These are phyloP conservation scores for Phytophthora brassicae DNA, from an alignment of 352 stramenopile species.

Conservation along the genomic window DNA sequence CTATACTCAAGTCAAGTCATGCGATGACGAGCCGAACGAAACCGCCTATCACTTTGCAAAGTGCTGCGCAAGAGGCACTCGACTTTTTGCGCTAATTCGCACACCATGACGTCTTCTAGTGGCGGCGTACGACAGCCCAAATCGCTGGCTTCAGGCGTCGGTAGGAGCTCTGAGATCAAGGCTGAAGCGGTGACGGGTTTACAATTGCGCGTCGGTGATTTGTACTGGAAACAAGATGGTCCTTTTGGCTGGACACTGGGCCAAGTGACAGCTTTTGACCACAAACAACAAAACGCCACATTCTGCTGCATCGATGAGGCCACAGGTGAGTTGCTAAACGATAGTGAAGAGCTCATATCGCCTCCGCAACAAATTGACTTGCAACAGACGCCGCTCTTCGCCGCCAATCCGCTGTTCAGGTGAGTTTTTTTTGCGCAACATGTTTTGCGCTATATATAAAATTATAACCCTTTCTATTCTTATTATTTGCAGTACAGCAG, in stretches of 20 bases:
- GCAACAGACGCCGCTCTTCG: conserved; percentile 49
- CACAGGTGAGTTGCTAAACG: conserved; percentile 49
- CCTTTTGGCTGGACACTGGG: conserved; percentile 64
- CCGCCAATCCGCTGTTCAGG: conserved; percentile 73
- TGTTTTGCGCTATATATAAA: background rate
- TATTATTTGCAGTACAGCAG: conserved; percentile 41
- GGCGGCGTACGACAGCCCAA: conserved; percentile 15
- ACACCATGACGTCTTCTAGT: conserved; percentile 20
- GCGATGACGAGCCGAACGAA: conserved; percentile 12
- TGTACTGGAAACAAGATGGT: conserved; percentile 83
- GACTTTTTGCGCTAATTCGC: background rate
- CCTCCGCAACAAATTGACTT: conserved; percentile 49
- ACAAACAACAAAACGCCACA: conserved; percentile 31
- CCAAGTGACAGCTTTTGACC: conserved; percentile 60
- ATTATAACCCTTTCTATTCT: background rate
- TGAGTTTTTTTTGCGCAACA: conserved; percentile 2
- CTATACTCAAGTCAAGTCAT: conserved; percentile 10
- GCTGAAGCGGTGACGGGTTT: conserved; percentile 15
- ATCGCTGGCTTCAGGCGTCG: background rate
- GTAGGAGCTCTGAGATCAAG: conserved; percentile 17
- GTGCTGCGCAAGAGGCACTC: conserved; percentile 13
- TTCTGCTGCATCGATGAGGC: conserved; percentile 66
- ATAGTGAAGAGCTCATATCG: conserved; percentile 4
- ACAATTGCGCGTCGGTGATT: conserved; percentile 62
- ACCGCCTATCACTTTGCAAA: conserved; percentile 24